Evolutionary conservation across 257 asterid species (phyloP), one percentile per base, ranked within the genome.

Genomic region (Nicotiana noctiflora): DNA sequence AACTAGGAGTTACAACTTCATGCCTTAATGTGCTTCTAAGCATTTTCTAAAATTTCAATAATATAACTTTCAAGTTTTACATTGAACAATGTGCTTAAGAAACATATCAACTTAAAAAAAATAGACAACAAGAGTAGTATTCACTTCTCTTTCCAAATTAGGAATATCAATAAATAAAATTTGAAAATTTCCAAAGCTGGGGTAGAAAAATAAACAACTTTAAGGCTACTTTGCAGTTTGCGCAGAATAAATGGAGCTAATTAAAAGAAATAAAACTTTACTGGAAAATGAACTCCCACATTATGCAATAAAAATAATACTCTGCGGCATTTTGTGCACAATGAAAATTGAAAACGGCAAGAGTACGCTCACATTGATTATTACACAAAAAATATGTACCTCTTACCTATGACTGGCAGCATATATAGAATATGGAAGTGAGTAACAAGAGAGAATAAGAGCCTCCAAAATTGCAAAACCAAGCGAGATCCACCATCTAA

Each of bases 401-500:
- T 60, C 79, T 87, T 88, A 96, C 99, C 99, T 96, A 86, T 91
- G 90, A 86, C 94, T 92, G 82, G 97, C 91, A 15, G 97, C 99
- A 87, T 92, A 90, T 57, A 94, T 90, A 53, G 99, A 96, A 87
- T 94, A 90, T 53, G 99, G 95, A 82, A 94, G 98, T 67, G 99
- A 96, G 86, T 96, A 91, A 80, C 85, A 88, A 72, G 99, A 86
- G 82, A 96, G 93, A 74, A 91, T 70, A 81, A 96, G 83, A 82
- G 91, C 98, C 89, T 92, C 98, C 83, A 88, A 59, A 82, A 91
- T 84, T 15, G 98, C 97, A 86, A 96, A 91, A 74, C 93, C 99
- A 82, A 94, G 94, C 13, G 99, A 91, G 86, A 92, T 91, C 98
- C 97, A 96, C 99, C 99, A 94, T 91, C 99, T 96, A 94, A 86